Conservation (phyloP, 176 grass and related monocot genomes). For the Lolium rigidum region DNA sequence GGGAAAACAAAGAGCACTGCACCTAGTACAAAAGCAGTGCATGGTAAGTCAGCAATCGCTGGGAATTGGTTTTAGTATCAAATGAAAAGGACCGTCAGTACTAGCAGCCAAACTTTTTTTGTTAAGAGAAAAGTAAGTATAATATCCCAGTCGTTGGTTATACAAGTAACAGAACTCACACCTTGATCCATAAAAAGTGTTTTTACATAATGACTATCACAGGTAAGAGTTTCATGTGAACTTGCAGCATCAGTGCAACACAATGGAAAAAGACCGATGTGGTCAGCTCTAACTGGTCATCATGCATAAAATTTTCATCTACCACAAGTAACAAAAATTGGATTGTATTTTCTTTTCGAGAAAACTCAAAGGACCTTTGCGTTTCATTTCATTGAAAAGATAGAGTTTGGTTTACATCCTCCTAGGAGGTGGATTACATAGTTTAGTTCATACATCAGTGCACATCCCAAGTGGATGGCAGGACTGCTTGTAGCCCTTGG, state of each 20-base stretch:
- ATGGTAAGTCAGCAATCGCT: background rate
- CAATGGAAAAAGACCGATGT: background rate
- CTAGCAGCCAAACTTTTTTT: background rate
- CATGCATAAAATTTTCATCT: conserved; percentile 1
- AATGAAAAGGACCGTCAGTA: background rate
- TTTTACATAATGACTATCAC: background rate
- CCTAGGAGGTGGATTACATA: too few relatives aligned
- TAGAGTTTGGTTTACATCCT: too few relatives aligned
- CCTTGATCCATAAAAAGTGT: background rate
- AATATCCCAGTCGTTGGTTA: background rate
- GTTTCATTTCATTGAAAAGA: too few relatives aligned
- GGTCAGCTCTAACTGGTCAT: background rate
- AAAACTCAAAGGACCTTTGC: too few relatives aligned
- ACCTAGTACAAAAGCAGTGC: background rate
- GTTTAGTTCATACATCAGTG: too few relatives aligned
- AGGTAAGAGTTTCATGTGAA: background rate
- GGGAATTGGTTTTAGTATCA: background rate
- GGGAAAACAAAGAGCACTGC: background rate
- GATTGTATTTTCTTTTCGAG: background rate
- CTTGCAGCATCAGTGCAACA: conserved; percentile 21
- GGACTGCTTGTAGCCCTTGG: too few relatives aligned
- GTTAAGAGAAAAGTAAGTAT: background rate
- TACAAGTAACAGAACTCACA: background rate
- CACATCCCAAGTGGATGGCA: too few relatives aligned
- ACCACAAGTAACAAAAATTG: background rate